Conservation (phyloP, 257 asterid species). For the Solanum bukasovii region DNA sequence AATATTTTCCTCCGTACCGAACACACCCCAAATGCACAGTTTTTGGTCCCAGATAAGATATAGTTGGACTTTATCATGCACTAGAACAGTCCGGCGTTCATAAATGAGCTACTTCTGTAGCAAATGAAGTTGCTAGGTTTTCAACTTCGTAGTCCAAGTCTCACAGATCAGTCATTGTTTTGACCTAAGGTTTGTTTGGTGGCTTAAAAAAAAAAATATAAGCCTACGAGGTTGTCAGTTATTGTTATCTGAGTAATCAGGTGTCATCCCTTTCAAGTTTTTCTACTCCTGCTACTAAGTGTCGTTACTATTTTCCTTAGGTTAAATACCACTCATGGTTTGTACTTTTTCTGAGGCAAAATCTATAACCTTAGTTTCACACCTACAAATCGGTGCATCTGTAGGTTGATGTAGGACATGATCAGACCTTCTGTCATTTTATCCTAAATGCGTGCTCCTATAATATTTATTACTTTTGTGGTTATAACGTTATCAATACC, state of each 20-base stretch:
- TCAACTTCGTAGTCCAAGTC: background rate
- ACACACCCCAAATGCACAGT: background rate
- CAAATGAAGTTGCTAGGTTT: background rate
- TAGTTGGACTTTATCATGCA: background rate
- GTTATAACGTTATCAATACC: background rate
- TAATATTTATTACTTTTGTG: background rate
- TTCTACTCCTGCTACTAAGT: background rate
- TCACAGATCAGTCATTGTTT: background rate
- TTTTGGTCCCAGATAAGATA: background rate
- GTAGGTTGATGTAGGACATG: background rate
- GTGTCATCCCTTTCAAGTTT: background rate
- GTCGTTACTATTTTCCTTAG: too few species aligned
- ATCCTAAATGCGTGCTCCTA: background rate
- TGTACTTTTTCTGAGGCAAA: background rate
- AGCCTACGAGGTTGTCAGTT: background rate
- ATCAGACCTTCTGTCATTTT: background rate
- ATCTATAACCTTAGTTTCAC: background rate
- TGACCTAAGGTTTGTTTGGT: background rate
- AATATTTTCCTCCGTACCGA: background rate
- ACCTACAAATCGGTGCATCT: background rate
- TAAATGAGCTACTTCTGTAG: background rate
- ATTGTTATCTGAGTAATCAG: background rate
- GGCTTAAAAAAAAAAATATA: background rate
- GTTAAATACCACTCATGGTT: background rate
- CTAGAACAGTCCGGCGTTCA: background rate